Conservation (phyloP, 2,329 filamentous ascomycete species). For the Colletotrichum magnum region DNA sequence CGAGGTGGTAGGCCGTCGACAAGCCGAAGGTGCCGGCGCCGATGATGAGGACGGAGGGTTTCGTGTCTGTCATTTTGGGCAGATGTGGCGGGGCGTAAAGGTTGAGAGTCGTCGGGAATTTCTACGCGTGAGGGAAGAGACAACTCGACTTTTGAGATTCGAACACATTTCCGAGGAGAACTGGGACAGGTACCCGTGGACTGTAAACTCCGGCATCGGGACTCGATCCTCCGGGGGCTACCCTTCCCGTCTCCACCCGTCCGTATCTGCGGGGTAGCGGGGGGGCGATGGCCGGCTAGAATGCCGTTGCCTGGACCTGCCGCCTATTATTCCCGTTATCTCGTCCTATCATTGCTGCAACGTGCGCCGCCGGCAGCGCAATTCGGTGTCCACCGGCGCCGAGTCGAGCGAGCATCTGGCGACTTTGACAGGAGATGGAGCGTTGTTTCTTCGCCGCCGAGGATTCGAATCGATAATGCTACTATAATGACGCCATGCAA, state of each 20-base stretch:
- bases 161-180: not conserved
- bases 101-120: not conserved
- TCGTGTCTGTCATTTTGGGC: constrained; percentile 1
- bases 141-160: constrained; percentile 20
- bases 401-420: not conserved
- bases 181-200: too few relatives aligned
- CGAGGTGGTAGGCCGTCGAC: constrained; percentile 58
- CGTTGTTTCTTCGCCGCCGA: too few relatives aligned
- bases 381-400: not conserved
- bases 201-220: constrained; percentile 26
- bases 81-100: not conserved
- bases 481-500: too few relatives aligned
- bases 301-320: constrained; percentile 10
- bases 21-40: constrained; percentile 61
- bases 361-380: not conserved
- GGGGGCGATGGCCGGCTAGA: not conserved
- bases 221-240: not conserved
- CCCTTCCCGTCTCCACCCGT: not conserved
- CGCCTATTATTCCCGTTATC: constrained; percentile 8
- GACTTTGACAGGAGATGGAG: too few relatives aligned
- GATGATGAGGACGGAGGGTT: constrained; percentile 44
- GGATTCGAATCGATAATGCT: too few relatives aligned
- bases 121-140: not conserved
- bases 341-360: not conserved
- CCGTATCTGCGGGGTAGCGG: constrained; percentile 21